Evolutionary conservation across 441 rosid species (phyloP).

Genomic region (Cnidoscolus chayamansa): DNA sequence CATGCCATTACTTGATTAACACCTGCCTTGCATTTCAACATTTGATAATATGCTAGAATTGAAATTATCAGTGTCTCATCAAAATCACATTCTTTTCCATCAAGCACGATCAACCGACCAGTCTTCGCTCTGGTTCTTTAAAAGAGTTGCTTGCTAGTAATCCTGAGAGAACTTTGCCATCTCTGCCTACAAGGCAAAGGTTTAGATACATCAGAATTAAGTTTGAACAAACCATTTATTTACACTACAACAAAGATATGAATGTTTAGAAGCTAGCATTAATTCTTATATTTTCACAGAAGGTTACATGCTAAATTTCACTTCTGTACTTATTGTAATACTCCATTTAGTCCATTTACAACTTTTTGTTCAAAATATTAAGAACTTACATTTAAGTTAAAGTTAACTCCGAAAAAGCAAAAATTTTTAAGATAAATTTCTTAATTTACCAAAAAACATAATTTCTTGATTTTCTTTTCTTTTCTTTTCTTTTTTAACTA

Average conservation of each 20-base stretch:
- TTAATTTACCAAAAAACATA: too few relatives aligned
- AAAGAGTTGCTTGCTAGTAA: conserved; percentile 21
- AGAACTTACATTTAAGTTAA: too few relatives aligned
- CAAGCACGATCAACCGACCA: background rate
- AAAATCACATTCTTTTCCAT: background rate
- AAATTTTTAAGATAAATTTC: too few relatives aligned
- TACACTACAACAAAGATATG: background rate
- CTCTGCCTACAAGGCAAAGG: conserved; percentile 39
- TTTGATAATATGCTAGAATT: background rate
- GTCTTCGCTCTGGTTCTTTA: background rate
- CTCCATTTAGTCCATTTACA: too few relatives aligned
- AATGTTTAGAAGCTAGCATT: background rate
- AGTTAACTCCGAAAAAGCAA: too few relatives aligned
- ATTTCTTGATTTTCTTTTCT: too few relatives aligned
- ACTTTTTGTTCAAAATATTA: too few relatives aligned
- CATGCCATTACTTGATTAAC: background rate
- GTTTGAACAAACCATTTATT: background rate
- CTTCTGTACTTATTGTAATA: too few relatives aligned
- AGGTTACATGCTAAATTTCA: background rate
- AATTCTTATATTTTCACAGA: background rate
- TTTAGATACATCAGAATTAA: background rate
- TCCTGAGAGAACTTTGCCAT: conserved; percentile 39
- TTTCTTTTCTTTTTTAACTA: too few relatives aligned
- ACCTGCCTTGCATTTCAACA: background rate
- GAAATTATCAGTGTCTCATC: background rate